Conservation (phyloP, 495 filamentous ascomycete species). For the Echria macrotheca region DNA sequence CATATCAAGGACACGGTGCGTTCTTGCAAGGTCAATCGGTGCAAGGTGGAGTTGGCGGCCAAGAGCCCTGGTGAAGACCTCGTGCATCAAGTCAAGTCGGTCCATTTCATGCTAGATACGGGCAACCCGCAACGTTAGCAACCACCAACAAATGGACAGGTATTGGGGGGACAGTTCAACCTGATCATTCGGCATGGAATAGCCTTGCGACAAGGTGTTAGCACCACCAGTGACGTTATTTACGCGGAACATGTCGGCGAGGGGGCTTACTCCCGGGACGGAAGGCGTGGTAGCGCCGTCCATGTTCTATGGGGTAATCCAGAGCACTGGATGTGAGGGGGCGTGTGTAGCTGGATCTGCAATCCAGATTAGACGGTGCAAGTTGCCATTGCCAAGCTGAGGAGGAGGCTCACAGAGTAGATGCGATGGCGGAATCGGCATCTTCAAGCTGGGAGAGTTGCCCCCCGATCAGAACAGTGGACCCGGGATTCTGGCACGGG, state of each 20-base stretch:
- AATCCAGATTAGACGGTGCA: too few species aligned
- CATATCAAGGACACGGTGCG: constrained; percentile 47
- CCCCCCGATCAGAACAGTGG: too few species aligned
- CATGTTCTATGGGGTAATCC: constrained; percentile 24
- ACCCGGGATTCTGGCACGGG: too few species aligned
- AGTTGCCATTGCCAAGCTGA: too few species aligned
- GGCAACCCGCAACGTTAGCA: neutral
- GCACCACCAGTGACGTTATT: too few species aligned
- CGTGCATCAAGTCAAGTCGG: constrained; percentile 8
- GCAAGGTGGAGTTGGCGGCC: constrained; percentile 10
- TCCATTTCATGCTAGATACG: too few species aligned
- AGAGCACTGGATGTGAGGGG: constrained; percentile 23
- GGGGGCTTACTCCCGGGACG: constrained; percentile 12
- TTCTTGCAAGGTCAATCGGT: constrained; percentile 11
- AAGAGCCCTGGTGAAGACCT: constrained; percentile 6
- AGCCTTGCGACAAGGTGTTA: constrained; percentile 9
- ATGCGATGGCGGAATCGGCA: too few species aligned
- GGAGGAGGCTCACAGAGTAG: too few species aligned
- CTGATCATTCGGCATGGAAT: constrained; percentile 26
- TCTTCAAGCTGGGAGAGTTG: too few species aligned
- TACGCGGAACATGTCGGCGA: too few species aligned
- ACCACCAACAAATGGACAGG: too few species aligned
- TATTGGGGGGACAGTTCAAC: neutral
- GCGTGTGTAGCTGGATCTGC: constrained; percentile 9
- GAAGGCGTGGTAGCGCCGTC: constrained; percentile 27